Evolutionary conservation across 2,329 filamentous ascomycete species (phyloP), one percentile per base, ranked within the genome.

Genomic region (Teratosphaeriaceae sp.): DNA sequence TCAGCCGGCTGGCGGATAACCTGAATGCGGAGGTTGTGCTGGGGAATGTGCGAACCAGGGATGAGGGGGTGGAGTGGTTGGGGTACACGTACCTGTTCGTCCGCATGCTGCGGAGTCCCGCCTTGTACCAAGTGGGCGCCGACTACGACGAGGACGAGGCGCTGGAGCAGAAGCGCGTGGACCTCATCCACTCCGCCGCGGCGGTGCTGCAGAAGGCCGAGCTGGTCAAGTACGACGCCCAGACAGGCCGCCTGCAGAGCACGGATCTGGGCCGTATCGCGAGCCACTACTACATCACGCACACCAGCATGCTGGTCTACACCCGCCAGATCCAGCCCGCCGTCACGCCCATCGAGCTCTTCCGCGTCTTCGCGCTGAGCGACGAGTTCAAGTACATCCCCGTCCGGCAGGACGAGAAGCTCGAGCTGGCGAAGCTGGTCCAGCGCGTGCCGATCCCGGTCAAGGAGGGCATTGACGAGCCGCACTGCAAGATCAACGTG

Each of bases 351-450:
- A 95, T 98, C 51, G 92, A 98, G 66, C 77, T 98, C 31, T 97
- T 98, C 80, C 83, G 94, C 31, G 82, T 98, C 21, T 98, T 98
- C 61, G 84, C 94, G 11, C 76, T 97, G 26, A 97, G 92, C 59
- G 88, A 94, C 43, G 92, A 98, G 65, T 98, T 98, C 75, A 97
- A 96, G 66, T 98, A 94, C 65, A 98, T 98, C 31, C 92, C 92
- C 2, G 90, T 98, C 26, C 84, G 92, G 31, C 89, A 96, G 60
- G 92, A 98, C 57, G 92, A 98, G 72, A 97, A 97, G 71, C 74
- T 98, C 23, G 92, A 98, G 65, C 74, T 98, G 41, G 88, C 88
- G 4, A 96, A 97, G 64, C 73, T 98, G 23, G 74, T 98, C 18
- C 84, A 84, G 8, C 79, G 85, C 52, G 92, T 98, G 1, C 92